These are phyloP conservation scores for Mycosphaerella sp. DNA, from an alignment of 2,329 filamentous ascomycete species.

Conservation along the genomic window DNA sequence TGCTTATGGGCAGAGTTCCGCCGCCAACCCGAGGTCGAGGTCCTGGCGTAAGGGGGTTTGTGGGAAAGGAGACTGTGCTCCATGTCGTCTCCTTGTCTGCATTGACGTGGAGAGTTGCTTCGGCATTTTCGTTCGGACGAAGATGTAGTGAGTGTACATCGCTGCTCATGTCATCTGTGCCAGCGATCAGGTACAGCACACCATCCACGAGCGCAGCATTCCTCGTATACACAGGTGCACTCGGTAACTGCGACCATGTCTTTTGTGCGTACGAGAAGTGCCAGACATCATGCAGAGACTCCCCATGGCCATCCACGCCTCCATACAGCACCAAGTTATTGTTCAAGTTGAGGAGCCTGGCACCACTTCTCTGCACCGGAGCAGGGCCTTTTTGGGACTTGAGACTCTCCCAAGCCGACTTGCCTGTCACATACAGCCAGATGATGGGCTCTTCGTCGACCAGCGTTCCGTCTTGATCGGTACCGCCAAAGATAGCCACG, in stretches of 20 bases:
- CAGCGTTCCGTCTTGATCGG: slow-evolving; percentile 29
- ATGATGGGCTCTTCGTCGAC: slow-evolving; percentile 36
- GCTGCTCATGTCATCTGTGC: slow-evolving; percentile 30
- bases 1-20: slow-evolving; percentile 38
- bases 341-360: slow-evolving; percentile 27
- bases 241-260: slow-evolving; percentile 28
- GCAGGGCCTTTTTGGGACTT: slow-evolving; percentile 23
- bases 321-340: slow-evolving; percentile 31
- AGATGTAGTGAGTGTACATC: slow-evolving; percentile 26
- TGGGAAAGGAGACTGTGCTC: slow-evolving; percentile 39
- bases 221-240: slow-evolving; percentile 28
- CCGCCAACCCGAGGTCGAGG: slow-evolving; percentile 38
- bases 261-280: slow-evolving; percentile 26
- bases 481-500: slow-evolving; percentile 39
- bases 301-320: slow-evolving; percentile 22
- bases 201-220: slow-evolving; percentile 36
- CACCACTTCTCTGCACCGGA: slow-evolving; percentile 25
- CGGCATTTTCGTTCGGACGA: slow-evolving; percentile 8
- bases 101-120: slow-evolving; percentile 12
- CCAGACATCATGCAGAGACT: slow-evolving; percentile 30
- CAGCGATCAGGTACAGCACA: slow-evolving; percentile 38
- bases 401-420: slow-evolving; percentile 29
- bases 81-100: slow-evolving; percentile 32
- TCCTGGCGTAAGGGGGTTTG: slow-evolving; percentile 40
- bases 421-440: slow-evolving; percentile 39